These are phyloP conservation scores for Luffa aegyptiaca DNA, from an alignment of 306 rosid genomes.

Conservation along the genomic window DNA sequence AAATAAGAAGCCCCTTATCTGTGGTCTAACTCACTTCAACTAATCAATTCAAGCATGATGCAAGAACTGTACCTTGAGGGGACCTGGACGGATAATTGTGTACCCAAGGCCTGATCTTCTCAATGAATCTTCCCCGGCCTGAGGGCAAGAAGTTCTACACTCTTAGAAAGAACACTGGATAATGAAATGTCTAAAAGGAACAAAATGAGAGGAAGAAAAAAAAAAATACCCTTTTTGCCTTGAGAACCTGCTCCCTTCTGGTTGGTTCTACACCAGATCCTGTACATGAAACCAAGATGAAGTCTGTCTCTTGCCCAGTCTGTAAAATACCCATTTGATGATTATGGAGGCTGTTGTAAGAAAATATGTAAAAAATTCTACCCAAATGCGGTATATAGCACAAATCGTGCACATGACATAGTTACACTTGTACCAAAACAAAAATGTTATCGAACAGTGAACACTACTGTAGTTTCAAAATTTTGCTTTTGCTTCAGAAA, in stretches of 20 bases:
- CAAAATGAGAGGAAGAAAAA: slow-evolving; percentile 14
- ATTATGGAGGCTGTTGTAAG: slow-evolving; percentile 7
- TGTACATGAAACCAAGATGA: slow-evolving; percentile 88
- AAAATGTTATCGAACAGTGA: neutral
- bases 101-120: slow-evolving; percentile 96
- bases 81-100: slow-evolving; percentile 94
- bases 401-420: neutral
- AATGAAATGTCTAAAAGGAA: slow-evolving; percentile 7
- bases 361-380: neutral
- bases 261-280: slow-evolving; percentile 86
- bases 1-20: neutral
- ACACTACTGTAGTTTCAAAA: neutral
- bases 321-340: slow-evolving; percentile 30
- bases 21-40: neutral
- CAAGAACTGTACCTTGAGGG: slow-evolving; percentile 56
- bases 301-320: slow-evolving; percentile 97
- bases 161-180: neutral
- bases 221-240: slow-evolving; percentile 73
- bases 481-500: neutral
- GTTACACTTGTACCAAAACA: neutral
- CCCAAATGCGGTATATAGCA: neutral
- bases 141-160: neutral
- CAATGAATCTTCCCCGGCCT: slow-evolving; percentile 96
- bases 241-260: slow-evolving; percentile 93
- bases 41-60: neutral